These are phyloP conservation scores for Rhododendron mucronatum DNA, from an alignment of 148 eudicot genomes.

Conservation along the genomic window DNA sequence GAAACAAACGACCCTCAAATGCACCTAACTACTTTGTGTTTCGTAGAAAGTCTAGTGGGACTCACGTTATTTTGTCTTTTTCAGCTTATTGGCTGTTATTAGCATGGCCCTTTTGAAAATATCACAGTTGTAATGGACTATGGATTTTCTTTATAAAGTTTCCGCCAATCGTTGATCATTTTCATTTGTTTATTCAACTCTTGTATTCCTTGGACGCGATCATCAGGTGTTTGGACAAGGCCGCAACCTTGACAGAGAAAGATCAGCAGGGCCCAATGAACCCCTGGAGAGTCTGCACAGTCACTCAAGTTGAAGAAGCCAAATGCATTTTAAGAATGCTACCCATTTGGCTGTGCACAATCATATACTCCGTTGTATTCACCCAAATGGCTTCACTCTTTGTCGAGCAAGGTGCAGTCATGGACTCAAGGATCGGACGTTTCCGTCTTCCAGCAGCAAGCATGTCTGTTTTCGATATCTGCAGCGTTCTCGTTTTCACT, in stretches of 20 bases:
- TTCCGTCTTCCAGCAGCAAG: constrained; percentile 79
- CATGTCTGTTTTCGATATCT: constrained; percentile 77
- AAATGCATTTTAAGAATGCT: constrained; percentile 75
- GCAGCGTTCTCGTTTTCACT: constrained; percentile 65
- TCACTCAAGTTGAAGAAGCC: constrained; percentile 90
- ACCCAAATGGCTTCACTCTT: constrained; percentile 98
- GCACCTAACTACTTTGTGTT: too few species aligned
- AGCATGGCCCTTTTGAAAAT: too few species aligned
- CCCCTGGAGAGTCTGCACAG: constrained; percentile 78
- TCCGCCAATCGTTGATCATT: too few species aligned
- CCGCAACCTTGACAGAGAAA: constrained; percentile 48
- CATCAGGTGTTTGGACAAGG: constrained; percentile 71
- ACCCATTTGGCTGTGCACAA: constrained; percentile 90
- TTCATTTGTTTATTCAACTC: neutral
- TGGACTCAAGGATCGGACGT: constrained; percentile 47
- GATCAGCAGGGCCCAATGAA: constrained; percentile 31
- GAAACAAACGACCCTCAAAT: too few species aligned
- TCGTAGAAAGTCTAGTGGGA: too few species aligned
- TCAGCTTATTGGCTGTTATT: too few species aligned
- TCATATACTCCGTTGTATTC: constrained; percentile 81
- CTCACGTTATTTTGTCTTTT: too few species aligned
- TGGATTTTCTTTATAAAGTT: too few species aligned
- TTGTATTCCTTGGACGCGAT: neutral
- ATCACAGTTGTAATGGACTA: too few species aligned
- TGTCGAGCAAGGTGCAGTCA: constrained; percentile 88